Evolutionary conservation across 75 land plant species (phyloP).

Genomic region (Selaginella moellendorffii): DNA sequence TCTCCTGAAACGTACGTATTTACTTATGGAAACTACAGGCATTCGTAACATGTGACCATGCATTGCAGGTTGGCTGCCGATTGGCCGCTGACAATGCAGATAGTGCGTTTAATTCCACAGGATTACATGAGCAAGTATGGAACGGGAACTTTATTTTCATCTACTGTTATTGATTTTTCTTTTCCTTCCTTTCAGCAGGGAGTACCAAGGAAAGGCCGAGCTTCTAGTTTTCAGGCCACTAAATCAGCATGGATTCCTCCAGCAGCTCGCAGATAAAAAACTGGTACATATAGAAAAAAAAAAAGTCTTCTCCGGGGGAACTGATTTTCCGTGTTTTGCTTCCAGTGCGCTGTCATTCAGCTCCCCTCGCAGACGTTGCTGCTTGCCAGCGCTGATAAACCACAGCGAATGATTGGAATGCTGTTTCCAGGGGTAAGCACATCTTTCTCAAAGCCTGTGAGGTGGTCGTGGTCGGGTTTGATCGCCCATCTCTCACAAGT

Average conservation of each 20-base stretch:
- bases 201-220: conserved; percentile 88
- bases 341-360: conserved; percentile 85
- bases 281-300: conserved; percentile 40
- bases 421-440: conserved; percentile 86
- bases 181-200: conserved; percentile 27
- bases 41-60: background rate
- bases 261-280: conserved; percentile 85
- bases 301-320: background rate
- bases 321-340: background rate
- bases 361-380: conserved; percentile 72
- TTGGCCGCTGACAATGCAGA: conserved; percentile 94
- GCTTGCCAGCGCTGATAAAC: conserved; percentile 72
- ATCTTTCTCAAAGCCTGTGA: background rate
- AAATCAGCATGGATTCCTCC: conserved; percentile 73
- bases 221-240: conserved; percentile 65
- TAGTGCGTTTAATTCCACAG: conserved; percentile 83
- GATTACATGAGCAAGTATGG: conserved; percentile 61
- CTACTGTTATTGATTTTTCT: background rate
- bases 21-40: background rate
- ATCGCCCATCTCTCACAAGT: background rate
- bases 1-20: conserved; percentile 30
- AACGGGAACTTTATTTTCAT: background rate
- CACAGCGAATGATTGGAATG: conserved; percentile 77
- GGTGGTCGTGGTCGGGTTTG: background rate
- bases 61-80: conserved; percentile 70